phyloP scores from a whole-genome alignment of 139 green algal genomes.

The Micractinium conductrix region DNA sequence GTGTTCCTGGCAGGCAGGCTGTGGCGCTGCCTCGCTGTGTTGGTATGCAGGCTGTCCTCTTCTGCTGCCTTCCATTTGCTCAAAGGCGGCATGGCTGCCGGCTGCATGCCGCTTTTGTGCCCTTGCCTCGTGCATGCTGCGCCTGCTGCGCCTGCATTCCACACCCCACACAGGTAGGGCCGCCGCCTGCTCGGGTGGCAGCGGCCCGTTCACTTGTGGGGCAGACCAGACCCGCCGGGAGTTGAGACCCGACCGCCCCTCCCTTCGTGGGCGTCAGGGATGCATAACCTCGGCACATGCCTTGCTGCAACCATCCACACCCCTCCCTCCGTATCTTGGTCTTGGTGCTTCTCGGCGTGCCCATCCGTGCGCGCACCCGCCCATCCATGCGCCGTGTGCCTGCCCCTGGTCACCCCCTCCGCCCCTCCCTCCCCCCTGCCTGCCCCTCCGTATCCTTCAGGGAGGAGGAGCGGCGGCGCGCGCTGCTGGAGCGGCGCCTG shows the following conservation, averaged over 20 bases:
- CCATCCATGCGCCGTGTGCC: background rate
- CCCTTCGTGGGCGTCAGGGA: background rate
- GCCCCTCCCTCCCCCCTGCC: background rate
- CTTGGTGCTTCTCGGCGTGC: background rate
- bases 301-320: background rate
- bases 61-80: background rate
- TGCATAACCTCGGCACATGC: slow-evolving; percentile 6
- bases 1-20: background rate
- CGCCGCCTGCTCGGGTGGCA: background rate
- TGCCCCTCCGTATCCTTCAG: background rate
- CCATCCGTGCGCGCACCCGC: background rate
- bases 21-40: background rate
- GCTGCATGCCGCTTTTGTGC: background rate
- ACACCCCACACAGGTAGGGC: slow-evolving; percentile 14
- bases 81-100: too few relatives aligned
- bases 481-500: background rate
- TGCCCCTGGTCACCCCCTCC: too few relatives aligned
- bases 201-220: slow-evolving; percentile 17
- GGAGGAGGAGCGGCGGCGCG: slow-evolving; percentile 18
- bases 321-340: background rate
- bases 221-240: background rate
- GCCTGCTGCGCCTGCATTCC: background rate
- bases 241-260: slow-evolving; percentile 9
- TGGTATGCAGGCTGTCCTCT: too few relatives aligned
- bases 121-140: background rate